Conservation (phyloP, 2,329 filamentous ascomycete species). For the Myriosclerotinia duriaeana region DNA sequence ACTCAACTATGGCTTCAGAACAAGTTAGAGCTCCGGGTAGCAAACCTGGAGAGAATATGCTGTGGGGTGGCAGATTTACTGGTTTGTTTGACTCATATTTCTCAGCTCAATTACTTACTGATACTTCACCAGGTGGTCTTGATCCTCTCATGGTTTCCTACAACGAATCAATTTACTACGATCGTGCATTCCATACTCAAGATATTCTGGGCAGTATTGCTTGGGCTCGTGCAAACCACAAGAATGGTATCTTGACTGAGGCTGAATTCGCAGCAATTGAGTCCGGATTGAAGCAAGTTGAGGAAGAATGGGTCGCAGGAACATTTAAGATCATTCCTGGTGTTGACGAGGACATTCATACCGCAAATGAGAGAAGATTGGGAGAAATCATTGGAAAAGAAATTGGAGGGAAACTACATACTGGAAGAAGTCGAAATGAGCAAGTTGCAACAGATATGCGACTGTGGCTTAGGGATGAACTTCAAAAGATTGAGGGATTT, state of each 20-base stretch:
- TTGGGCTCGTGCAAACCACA: conserved; percentile 76
- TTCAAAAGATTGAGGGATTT: conserved; percentile 67
- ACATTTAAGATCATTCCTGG: conserved; percentile 53
- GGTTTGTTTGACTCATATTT: conserved; percentile 41
- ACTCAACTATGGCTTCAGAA: conserved; percentile 34
- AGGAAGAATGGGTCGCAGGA: conserved; percentile 53
- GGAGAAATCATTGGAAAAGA: conserved; percentile 86
- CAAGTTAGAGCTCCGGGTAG: conserved; percentile 34
- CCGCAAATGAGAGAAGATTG: conserved; percentile 68
- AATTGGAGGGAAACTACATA: conserved; percentile 85
- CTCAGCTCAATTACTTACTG: conserved; percentile 23
- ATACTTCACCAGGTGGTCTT: conserved; percentile 60
- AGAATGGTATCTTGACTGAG: conserved; percentile 69
- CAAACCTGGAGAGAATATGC: conserved; percentile 45
- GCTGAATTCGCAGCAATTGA: conserved; percentile 75
- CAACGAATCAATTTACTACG: conserved; percentile 78
- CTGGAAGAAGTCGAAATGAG: conserved; percentile 83
- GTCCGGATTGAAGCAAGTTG: conserved; percentile 60
- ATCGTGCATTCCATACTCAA: conserved; percentile 73
- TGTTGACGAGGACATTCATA: conserved; percentile 63
- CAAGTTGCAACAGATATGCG: conserved; percentile 90
- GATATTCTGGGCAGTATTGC: conserved; percentile 80
- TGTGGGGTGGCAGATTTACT: conserved; percentile 61
- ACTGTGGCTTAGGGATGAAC: conserved; percentile 77
- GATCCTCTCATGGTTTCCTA: conserved; percentile 85